Base-by-base conservation (phyloP, 2,329 filamentous ascomycete species). In the Drechslerella dactyloides region DNA sequence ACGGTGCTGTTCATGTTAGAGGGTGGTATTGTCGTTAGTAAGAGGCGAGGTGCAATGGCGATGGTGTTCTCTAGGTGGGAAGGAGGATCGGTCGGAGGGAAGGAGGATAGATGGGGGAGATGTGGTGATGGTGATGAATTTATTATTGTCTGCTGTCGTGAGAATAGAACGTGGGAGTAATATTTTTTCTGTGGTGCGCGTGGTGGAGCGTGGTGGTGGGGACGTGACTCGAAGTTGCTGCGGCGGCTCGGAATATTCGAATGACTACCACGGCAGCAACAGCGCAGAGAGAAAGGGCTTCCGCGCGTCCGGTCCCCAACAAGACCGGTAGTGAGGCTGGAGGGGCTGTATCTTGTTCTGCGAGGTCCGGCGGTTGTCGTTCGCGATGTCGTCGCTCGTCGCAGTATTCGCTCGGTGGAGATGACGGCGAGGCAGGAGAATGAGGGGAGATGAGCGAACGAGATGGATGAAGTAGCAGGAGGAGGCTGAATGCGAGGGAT, bases 1-100 rank as follows among this genome's bases (percentile, higher is more conserved):
- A 11, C 19, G 60, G 60, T 72, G 55, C 68, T 72, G 55, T 53
- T 27, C 68, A 72, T 72, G 60, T 72, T 72, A 65, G 60, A 65
- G 5, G 44, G 8, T 57, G 7, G 15, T 44, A 8, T 59, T 13
- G 65, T 70, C 65, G 60, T 60, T 60, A 65, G 60, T 65, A 56
- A 46, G 33, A 27, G 21, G 33, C 7, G 30, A 6, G 10, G 19
- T 53, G 24, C 37, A 1, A 42, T 33, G 23, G 24, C 4, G 21
- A 37, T 42, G 23, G n/a, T 40, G 27, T 8, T 40, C 5, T 42
- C n/a, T 6, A 15, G 37, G n/a, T 17, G n/a, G 44, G 44, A 48
- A 19, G 5, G 44, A 2, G 19, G 44, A 17, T 23, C 5, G 44
- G 21, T 21, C 44, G 17, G 44, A 23, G 21, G n/a, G 35, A 17